phyloP scores from a whole-genome alignment of 2,329 filamentous ascomycete genomes.

The Sporothrix luriei region DNA sequence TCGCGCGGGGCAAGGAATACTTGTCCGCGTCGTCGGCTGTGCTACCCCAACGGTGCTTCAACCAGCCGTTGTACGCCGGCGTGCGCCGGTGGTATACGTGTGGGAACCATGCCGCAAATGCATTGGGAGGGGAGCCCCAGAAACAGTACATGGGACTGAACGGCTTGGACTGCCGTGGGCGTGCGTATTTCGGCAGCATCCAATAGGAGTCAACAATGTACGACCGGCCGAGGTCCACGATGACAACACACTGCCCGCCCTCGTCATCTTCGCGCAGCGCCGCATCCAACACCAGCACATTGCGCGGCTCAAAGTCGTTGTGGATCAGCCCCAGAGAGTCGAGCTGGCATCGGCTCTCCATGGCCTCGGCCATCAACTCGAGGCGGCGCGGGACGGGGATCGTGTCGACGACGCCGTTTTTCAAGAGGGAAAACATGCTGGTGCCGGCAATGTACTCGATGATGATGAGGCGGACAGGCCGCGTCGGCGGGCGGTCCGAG shows the following conservation, averaged over 20 bases:
- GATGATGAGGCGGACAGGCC: background rate
- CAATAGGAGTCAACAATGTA: background rate
- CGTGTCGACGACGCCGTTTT: background rate
- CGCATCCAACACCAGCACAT: background rate
- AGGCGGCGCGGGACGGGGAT: background rate
- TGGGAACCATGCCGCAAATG: background rate
- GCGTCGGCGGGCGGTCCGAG: background rate
- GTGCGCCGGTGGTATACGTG: background rate
- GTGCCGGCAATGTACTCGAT: background rate
- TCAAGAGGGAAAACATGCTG: background rate
- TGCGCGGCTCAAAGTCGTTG: background rate
- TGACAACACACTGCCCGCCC: background rate
- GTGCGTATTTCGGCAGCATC: background rate
- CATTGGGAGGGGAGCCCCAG: background rate
- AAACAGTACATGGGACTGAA: background rate
- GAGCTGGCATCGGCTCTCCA: background rate
- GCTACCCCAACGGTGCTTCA: background rate
- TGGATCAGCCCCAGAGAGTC: background rate
- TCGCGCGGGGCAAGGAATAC: background rate
- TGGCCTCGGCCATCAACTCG: background rate
- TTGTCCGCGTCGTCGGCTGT: background rate
- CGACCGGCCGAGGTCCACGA: conserved; percentile 1
- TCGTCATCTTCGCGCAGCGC: background rate
- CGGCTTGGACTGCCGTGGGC: background rate
- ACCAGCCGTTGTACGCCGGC: background rate